Evolutionary conservation across 495 filamentous ascomycete genomes (phyloP), one percentile per base, ranked within the genome.

Genomic region (Aspergillus mulundensis): DNA sequence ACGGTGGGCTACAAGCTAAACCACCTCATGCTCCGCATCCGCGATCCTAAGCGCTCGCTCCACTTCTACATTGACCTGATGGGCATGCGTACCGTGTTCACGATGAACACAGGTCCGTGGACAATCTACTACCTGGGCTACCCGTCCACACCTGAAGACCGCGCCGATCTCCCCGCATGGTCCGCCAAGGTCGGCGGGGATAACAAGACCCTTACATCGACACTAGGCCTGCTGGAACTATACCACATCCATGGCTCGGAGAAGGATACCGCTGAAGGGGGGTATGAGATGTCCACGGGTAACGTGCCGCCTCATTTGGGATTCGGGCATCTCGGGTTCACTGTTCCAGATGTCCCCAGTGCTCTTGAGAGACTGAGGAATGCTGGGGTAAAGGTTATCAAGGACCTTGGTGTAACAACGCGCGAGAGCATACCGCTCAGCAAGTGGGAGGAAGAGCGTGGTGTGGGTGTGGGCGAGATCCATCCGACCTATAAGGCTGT

Each of bases 71-170:
- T 70, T 45, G 58, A 73, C 42, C 67, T 77, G 12, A 67, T 81
- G 44, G 77, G 77, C 50, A 75, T 81, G 70, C 76, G 75, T 19
- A 64, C 73, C 11, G 61, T 79, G 40, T 81, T 76, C 62, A 74
- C 71, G 14, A 69, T 74, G 67, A 75, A 75, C 58, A 65, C 71
- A 21, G 72, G 72, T 15, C 72, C 72, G 23, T 72, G 71, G 61
- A 74, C 71, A 24, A 67, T 75, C 59, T 75, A 74, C 58, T 75
- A 74, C 53, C 66, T 75, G n/a, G 72, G 71, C 14, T 67, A 74
- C 50, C 72, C 72, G 8, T 63, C 66, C 14, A 61, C 65, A 11
- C 39, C 55, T 5, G 58, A 57, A 3, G 40, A 61, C 23, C 48
- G 54, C 25, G 60, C 64, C 0, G 62, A 70, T 24, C 51, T 67